Percentiles rank a stretch among this genome's conserved stretches.
These are phyloP conservation scores for Cercospora zeina DNA, from an alignment of 2,329 filamentous ascomycete genomes.

Conservation along the genomic window DNA sequence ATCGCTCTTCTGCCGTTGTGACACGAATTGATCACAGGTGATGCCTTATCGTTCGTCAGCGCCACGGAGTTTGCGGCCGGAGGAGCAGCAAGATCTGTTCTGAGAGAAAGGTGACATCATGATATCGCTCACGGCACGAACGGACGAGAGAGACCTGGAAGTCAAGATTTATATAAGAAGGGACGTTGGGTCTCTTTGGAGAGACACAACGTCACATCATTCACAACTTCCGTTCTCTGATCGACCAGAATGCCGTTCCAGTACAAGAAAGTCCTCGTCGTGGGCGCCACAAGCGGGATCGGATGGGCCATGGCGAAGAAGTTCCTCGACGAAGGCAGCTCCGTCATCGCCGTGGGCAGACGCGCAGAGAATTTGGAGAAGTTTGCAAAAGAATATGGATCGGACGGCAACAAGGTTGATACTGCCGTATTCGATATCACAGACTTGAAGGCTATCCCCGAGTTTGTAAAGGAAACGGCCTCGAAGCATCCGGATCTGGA, in stretches of 20 bases:
- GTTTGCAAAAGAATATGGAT: slow-evolving; percentile 51
- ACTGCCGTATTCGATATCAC: slow-evolving; percentile 54
- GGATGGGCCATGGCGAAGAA: slow-evolving; percentile 53
- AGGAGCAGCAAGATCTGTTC: not conserved
- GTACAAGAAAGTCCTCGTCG: slow-evolving; percentile 56
- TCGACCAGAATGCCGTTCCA: slow-evolving; percentile 41
- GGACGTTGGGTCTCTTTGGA: not conserved
- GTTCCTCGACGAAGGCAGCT: slow-evolving; percentile 51
- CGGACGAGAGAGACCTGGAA: not conserved
- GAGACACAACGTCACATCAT: no score
- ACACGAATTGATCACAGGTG: no score
- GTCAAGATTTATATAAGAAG: not conserved
- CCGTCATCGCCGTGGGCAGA: slow-evolving; percentile 53
- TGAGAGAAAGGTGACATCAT: not conserved
- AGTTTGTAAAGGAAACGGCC: slow-evolving; percentile 48
- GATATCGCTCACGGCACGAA: slow-evolving; percentile 2
- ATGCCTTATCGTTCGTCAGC: not conserved
- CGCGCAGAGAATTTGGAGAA: slow-evolving; percentile 54
- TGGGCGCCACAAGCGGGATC: slow-evolving; percentile 57
- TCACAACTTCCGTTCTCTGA: not conserved
- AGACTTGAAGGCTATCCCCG: slow-evolving; percentile 50
- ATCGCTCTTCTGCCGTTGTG: no score
- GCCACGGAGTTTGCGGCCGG: not conserved
- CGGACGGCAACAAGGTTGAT: slow-evolving; percentile 50
- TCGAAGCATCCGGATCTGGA: slow-evolving; percentile 54